Evolutionary conservation across 352 stramenopile genomes (phyloP), one percentile per base, ranked within the genome.

Genomic region (Phytophthora quininea): DNA sequence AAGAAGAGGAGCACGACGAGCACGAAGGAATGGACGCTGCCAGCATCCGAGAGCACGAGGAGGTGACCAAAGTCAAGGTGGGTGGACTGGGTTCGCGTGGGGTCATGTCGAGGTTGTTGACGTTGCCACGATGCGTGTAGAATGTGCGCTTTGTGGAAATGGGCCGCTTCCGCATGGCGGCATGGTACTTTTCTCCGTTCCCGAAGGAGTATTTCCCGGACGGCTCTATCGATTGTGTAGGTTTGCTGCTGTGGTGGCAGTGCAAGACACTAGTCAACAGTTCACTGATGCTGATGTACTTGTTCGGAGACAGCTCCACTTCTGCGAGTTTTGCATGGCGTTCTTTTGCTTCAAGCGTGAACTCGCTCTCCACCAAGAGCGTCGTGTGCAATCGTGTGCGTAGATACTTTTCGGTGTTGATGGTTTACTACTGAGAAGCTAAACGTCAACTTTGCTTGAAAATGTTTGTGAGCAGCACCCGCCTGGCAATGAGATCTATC

Each of bases 21-120:
- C 97, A 99, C 69, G 96, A 99, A 90, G 97, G 97, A 35, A 96
- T 99, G 78, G 97, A 99, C 76, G 97, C 98, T 56, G 97, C 93
- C 12, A 97, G 91, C 37, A 90, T 99, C 49, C 90, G 96, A 62
- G 97, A 99, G 71, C 97, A 99, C 79, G 97, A 99, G 68, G 96
- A 99, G 67, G 95, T 99, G 11, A 99, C 96, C 31, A 99, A 98
- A 84, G 89, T 98, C 52, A 98, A 98, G 80, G 87, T 93, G 5
- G 11, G 43, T 32, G 35, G 14, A 43, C 19, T 29, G 51, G 50
- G 4, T 54, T 32, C 10, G 63, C 1, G 49, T 5, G 3, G 46
- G 7, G 5, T 59, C 35, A 60, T 93, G 2, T 58, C 24, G 31
- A 30, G 35, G 48, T 37, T 58, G 9, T 48, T 33, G 32, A 37